Evolutionary conservation across 805 yeast genomes (phyloP).

Genomic region (Diddensiella caesifluorescens): DNA sequence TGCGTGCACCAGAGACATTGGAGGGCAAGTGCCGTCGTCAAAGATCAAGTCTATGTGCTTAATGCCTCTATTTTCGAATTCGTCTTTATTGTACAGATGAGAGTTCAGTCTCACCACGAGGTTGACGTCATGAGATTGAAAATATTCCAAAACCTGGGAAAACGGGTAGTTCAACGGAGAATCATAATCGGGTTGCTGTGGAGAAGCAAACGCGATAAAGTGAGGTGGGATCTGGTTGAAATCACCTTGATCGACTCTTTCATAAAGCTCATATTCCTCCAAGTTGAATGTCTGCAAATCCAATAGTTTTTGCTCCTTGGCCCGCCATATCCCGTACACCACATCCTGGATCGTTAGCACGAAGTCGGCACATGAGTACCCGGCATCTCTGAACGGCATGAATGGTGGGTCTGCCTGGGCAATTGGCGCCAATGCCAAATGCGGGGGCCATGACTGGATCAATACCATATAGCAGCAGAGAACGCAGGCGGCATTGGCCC

Average conservation of each 20-base stretch:
- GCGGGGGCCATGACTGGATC: constrained; percentile 98
- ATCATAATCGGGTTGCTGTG: constrained; percentile 44
- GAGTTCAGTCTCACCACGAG: constrained; percentile 90
- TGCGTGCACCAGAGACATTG: constrained; percentile 84
- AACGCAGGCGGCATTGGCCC: constrained; percentile 93
- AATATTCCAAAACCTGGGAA: constrained; percentile 73
- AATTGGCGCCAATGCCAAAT: constrained; percentile 91
- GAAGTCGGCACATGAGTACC: constrained; percentile 92
- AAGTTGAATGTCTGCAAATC: constrained; percentile 82
- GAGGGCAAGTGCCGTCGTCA: constrained; percentile 98
- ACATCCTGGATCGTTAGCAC: constrained; percentile 91
- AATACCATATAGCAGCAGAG: constrained; percentile 90
- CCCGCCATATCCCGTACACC: constrained; percentile 96
- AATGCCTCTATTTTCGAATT: constrained; percentile 77
- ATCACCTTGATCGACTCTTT: constrained; percentile 95
- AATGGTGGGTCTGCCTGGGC: constrained; percentile 90
- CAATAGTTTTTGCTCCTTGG: constrained; percentile 84
- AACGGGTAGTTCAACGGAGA: constrained; percentile 38
- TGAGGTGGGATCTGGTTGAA: constrained; percentile 87
- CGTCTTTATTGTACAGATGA: constrained; percentile 77
- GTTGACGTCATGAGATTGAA: constrained; percentile 66
- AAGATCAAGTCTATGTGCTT: constrained; percentile 93
- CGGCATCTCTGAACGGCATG: constrained; percentile 95
- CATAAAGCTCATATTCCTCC: constrained; percentile 92
- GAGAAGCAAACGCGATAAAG: constrained; percentile 96